phyloP scores from a whole-genome alignment of 495 filamentous ascomycete species.

The Xylaria scruposa region DNA sequence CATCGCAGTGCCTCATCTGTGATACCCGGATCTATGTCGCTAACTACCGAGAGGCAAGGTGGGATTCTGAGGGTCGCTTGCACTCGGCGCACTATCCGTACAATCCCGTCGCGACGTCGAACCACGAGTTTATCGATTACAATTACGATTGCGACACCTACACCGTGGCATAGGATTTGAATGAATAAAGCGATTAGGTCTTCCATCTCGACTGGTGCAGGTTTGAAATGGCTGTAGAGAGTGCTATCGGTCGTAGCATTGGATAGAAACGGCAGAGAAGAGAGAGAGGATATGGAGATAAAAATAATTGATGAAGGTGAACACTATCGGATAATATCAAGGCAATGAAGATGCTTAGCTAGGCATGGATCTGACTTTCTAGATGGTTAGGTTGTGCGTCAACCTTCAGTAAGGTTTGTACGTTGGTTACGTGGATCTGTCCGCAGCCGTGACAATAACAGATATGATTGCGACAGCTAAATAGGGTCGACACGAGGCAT shows the following conservation, averaged over 20 bases:
- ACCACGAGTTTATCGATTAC: constrained; percentile 12
- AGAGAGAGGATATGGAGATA: not conserved
- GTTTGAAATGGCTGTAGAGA: not conserved
- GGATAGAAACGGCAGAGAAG: too few relatives aligned
- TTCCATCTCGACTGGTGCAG: not conserved
- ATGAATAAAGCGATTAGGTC: not conserved
- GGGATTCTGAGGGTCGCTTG: constrained; percentile 8
- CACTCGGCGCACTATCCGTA: constrained; percentile 8
- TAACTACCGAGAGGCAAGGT: not conserved
- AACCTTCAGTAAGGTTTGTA: not conserved
- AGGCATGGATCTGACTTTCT: not conserved
- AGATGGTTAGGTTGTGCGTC: not conserved
- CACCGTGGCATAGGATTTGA: not conserved
- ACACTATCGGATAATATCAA: too few relatives aligned
- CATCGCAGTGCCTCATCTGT: constrained; percentile 3
- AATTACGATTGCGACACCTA: not conserved
- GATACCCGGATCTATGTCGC: constrained; percentile 12
- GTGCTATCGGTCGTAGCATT: not conserved
- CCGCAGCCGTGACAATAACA: not conserved
- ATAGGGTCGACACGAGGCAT: not conserved
- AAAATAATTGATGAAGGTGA: not conserved
- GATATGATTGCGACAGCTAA: not conserved
- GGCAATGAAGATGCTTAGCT: not conserved
- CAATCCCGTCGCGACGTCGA: constrained; percentile 4
- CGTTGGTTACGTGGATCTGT: not conserved